Evolutionary conservation across 2,329 filamentous ascomycete species (phyloP), one percentile per base, ranked within the genome.

Genomic region (Lasiodiplodia citricola): DNA sequence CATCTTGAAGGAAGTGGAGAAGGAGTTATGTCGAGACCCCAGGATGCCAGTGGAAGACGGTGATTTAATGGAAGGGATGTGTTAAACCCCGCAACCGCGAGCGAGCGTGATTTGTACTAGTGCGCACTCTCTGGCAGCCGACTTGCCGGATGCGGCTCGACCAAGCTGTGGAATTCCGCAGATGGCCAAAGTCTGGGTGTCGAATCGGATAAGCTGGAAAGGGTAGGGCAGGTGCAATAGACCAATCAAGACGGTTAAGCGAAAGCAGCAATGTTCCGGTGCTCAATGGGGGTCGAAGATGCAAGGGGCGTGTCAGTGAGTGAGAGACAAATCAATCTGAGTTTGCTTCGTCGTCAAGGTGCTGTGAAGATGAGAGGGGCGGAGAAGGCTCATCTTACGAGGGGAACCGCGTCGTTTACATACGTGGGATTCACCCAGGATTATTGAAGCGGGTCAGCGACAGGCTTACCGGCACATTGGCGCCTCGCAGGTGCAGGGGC

Each of bases 1-100:
- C 78, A 80, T 79, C 47, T 47, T 55, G 41, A 47, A 14, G 8
- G 13, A 56, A 0, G 57, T 35, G 51, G 13, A 50, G 55, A 50
- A 35, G 63, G 13, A 21, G 38, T 38, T 54, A 28, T n/a, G 14
- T 37, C 7, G 28, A 6, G 13, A 38, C 7, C 3, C 54, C 35
- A 21, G 51, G 8, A 56, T 31, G n/a, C 5, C 37, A n/a, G 10
- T 13, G 50, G 35, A 23, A 13, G 63, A 21, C 18, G 54, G 5
- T 58, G 38, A 55, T 23, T 41, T 47, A 23, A 21, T n/a, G n/a
- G 63, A 41, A 3, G 23, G 25, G 25, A 10, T 38, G 47, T n/a
- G 16, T 21, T 62, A 14, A 31, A 62, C 18, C 38, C 23, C 14
- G 57, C 38, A 62, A 16, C 57, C 44, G 31, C 16, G 31, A 57